Conservation (phyloP, 1,284 basidiomycete species). For the Puccinia horiana region DNA sequence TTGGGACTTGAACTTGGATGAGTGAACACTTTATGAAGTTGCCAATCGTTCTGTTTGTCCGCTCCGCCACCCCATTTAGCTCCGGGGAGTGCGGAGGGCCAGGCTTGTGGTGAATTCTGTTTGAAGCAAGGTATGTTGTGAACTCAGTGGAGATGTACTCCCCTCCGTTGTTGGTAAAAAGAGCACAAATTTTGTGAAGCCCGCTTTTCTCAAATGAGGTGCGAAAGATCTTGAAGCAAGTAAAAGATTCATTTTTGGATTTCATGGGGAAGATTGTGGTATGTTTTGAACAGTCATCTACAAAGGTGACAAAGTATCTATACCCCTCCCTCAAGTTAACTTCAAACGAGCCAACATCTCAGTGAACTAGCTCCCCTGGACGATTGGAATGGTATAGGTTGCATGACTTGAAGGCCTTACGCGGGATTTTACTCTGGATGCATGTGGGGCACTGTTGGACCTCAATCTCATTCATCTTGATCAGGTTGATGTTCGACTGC, state of each 20-base stretch:
- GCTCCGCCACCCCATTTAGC: neutral
- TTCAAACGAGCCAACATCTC: no score
- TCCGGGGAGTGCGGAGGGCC: slow-evolving; percentile 15
- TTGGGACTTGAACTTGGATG: neutral
- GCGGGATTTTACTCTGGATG: neutral
- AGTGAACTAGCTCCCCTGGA: no score
- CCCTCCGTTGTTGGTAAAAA: neutral
- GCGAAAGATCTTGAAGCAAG: slow-evolving; percentile 57
- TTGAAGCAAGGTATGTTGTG: neutral
- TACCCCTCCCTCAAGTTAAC: no score
- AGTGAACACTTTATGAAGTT: neutral
- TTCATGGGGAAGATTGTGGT: slow-evolving; percentile 10
- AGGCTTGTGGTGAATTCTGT: neutral
- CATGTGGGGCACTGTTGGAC: neutral
- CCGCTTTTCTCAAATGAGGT: slow-evolving; percentile 54
- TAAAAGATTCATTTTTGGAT: neutral
- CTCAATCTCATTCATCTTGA: neutral
- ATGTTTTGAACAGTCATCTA: no score
- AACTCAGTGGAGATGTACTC: neutral
- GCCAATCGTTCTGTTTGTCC: neutral
- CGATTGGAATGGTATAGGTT: no score
- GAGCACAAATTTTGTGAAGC: slow-evolving; percentile 26
- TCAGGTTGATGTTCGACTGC: neutral
- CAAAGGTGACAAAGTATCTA: no score
- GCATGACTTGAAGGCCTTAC: no score